Evolutionary conservation across 2,329 filamentous ascomycete species (phyloP), one percentile per base, ranked within the genome.

Genomic region (Lachnellula hyalina): DNA sequence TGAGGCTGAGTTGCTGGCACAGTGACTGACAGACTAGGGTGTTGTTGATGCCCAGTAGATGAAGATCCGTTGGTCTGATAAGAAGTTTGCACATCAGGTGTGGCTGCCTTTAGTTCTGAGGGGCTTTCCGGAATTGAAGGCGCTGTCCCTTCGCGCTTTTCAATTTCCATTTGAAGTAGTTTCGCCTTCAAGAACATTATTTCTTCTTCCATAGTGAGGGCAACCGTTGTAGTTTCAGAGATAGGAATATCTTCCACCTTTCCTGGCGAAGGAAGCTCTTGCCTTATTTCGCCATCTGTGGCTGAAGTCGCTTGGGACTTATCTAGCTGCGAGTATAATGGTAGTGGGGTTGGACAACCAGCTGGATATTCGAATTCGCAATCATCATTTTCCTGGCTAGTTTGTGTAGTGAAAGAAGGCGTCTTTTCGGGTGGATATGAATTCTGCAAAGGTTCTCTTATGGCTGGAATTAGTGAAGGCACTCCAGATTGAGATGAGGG

Each of bases 91-190:
- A 41, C 23, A 44, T 47, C 28, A 21, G 40, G 41, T 7, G 41
- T 14, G 17, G 36, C n/a, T 40, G n/a, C 28, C 42, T 15, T 35
- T 47, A 9, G 14, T 36, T 32, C 40, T 19, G 17, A 14, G 14
- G 11, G 17, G 17, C 19, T 38, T 51, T 41, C 21, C 41, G 44
- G 38, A 49, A n/a, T 41, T 28, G 36, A 23, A 41, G 19, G 19
- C 8, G 17, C 34, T 11, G 41, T 47, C n/a, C 51, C 53, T 51
- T 50, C 56, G 12, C 63, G 54, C 36, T 61, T 66, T 52, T 63
- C 64, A 9, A 66, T 54, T 56, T 66, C 64, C 57, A 65, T 60
- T 35, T 62, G 59, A 11, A 66, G 46, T 9, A 66, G 51, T 47
- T 49, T 55, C 12, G 62, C 63, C 48, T 64, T 66, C 17, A 66